Evolutionary conservation across 2,329 filamentous ascomycete species (phyloP).

Genomic region (Cercospora sp.): DNA sequence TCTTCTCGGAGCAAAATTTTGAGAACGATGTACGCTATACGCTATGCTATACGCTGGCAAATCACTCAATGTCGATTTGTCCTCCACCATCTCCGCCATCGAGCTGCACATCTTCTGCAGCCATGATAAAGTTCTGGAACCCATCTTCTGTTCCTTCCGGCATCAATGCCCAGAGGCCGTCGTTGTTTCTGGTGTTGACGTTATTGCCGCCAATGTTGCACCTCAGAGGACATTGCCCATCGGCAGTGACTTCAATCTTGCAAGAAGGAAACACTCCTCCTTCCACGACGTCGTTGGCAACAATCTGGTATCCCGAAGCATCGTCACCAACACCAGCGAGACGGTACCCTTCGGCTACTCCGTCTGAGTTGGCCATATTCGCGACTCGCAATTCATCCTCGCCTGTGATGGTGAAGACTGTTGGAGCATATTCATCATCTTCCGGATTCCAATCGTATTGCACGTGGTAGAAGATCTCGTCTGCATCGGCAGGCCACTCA

Average conservation of each 20-base stretch:
- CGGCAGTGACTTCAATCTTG: constrained; percentile 4
- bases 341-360: background rate
- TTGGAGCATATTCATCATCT: constrained; percentile 4
- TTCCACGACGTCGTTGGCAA: background rate
- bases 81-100: background rate
- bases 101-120: background rate
- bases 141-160: background rate
- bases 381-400: constrained; percentile 2
- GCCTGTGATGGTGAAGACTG: constrained; percentile 6
- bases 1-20: background rate
- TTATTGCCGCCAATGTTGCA: constrained; percentile 3
- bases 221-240: constrained; percentile 3
- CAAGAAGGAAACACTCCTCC: background rate
- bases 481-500: constrained; percentile 6
- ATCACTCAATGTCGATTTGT: background rate
- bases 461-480: constrained; percentile 3
- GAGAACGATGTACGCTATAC: background rate
- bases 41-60: background rate
- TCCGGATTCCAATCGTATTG: background rate
- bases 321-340: background rate
- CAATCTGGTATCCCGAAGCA: background rate
- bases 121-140: constrained; percentile 4
- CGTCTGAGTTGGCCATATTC: background rate
- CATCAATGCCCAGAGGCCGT: constrained; percentile 1
- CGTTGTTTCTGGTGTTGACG: background rate